Evolutionary conservation across 2,329 filamentous ascomycete species (phyloP).

Genomic region (Zopfia rhizophila): DNA sequence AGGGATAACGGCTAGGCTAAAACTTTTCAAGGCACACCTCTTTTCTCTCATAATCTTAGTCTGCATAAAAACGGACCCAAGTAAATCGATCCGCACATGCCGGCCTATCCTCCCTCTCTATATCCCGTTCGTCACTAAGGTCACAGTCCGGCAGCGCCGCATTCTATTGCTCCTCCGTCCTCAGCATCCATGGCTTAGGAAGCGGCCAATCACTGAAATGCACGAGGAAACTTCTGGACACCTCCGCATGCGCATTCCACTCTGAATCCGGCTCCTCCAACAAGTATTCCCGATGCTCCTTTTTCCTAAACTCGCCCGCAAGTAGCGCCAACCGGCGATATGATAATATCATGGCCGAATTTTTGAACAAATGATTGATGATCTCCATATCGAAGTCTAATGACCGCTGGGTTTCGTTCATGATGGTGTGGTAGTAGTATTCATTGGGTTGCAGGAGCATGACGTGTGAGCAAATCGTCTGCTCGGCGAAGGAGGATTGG

Average conservation of each 20-base stretch:
- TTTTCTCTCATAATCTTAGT: conserved; percentile 4
- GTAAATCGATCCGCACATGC: conserved; percentile 9
- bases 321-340: conserved; percentile 6
- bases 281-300: conserved; percentile 6
- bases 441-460: conserved; percentile 9
- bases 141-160: conserved; percentile 3
- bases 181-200: conserved; percentile 5
- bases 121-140: conserved; percentile 1
- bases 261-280: conserved; percentile 5
- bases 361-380: conserved; percentile 9
- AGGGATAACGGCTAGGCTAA: no score
- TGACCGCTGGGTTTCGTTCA: conserved; percentile 8
- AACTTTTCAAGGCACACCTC: conserved; percentile 1
- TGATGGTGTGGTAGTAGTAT: conserved; percentile 11
- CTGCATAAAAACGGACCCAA: conserved; percentile 2
- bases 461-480: conserved; percentile 11
- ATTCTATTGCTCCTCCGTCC: conserved; percentile 4
- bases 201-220: conserved; percentile 9
- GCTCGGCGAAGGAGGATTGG: conserved; percentile 3
- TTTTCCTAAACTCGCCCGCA: conserved; percentile 4
- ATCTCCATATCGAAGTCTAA: conserved; percentile 12
- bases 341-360: conserved; percentile 3
- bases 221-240: conserved; percentile 3
- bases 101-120: conserved; percentile 5
- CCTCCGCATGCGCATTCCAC: conserved; percentile 7